Base-by-base conservation (phyloP, 805 yeast species). In the Pichia paraexigua region DNA sequence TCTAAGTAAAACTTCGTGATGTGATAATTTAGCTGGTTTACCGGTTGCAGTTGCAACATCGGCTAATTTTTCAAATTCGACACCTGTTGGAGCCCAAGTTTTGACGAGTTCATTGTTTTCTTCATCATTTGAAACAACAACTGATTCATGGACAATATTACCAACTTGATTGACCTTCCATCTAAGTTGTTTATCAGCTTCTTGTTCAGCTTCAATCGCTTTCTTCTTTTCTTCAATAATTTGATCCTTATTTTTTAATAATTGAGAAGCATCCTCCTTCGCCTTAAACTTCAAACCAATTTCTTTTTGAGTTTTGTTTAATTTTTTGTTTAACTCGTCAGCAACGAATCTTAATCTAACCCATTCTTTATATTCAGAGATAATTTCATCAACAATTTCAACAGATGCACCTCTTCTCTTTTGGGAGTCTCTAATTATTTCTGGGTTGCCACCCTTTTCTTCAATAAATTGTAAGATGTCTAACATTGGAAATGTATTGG, bases 371-470 rank as follows among this genome's bases (percentile, higher is more conserved):
- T 94, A 94, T 60, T 85, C 96, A 56, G 73, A 77, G 66, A 94
- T 88, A 68, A 94, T 91, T 73, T 92, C 97, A 68, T 94, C 99
- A 48, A 94, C 98, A 49, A 94, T 65, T 71, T 94, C 99, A 49
- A 91, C 98, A 37, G 94, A 74, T 61, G 80, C 98, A 56, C 95
- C 96, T 76, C 99, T 89, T 56, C 95, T 96, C 69, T 74, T 82
- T 71, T 94, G 99, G 40, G 97, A 91, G 64, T 74, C 80, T 68
- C 85, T 85, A 67, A 94, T 89, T 50, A 75, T 75, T 60, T 91
- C 92, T 43, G 99, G 97, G 69, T 91, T 81, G 56, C 99, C 99
- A 53, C 99, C 99, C 72, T 90, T 92, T 67, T 94, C 99, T 61
- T 83, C 96, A 61, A 94, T 84, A 68, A 94, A 94, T 66, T 87